These are phyloP conservation scores for Ustilago tritici DNA, from an alignment of 1,284 basidiomycete genomes.

Conservation along the genomic window DNA sequence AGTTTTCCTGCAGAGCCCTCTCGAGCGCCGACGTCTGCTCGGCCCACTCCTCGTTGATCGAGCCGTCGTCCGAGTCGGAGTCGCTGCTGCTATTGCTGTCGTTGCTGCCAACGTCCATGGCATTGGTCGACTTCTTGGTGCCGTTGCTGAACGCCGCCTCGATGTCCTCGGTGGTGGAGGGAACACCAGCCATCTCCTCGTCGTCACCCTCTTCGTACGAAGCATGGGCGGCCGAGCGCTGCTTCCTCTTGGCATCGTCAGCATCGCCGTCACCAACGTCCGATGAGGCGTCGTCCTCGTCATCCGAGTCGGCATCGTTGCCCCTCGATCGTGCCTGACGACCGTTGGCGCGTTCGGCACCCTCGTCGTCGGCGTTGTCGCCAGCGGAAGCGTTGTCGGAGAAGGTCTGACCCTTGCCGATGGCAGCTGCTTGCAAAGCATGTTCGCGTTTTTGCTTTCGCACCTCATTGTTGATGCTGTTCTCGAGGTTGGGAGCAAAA, in stretches of 20 bases:
- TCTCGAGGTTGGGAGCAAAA: conserved; percentile 86
- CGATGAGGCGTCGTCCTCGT: conserved; percentile 51
- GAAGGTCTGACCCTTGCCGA: conserved; percentile 79
- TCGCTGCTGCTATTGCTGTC: conserved; percentile 45
- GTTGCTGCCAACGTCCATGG: conserved; percentile 58
- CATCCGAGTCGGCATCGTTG: conserved; percentile 58
- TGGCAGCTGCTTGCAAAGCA: conserved; percentile 81
- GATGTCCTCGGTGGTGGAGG: conserved; percentile 73
- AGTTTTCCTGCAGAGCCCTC: conserved; percentile 72
- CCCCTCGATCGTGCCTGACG: conserved; percentile 26
- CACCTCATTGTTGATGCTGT: conserved; percentile 87
- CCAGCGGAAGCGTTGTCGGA: conserved; percentile 70
- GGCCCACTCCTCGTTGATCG: conserved; percentile 65
- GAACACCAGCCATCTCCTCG: conserved; percentile 49
- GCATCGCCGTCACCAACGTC: conserved; percentile 79
- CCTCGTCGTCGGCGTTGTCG: conserved; percentile 69
- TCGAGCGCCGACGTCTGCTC: conserved; percentile 70
- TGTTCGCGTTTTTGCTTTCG: conserved; percentile 85
- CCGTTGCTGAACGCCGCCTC: conserved; percentile 76
- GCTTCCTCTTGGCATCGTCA: conserved; percentile 76
- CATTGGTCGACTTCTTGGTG: conserved; percentile 41
- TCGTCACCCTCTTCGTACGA: conserved; percentile 76
- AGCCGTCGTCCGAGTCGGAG: conserved; percentile 54
- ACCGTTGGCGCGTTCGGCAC: conserved; percentile 74
- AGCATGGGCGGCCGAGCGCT: conserved; percentile 77